Conservation (phyloP, 78 protist genomes). For the Dictyostelium brefeldianum region DNA sequence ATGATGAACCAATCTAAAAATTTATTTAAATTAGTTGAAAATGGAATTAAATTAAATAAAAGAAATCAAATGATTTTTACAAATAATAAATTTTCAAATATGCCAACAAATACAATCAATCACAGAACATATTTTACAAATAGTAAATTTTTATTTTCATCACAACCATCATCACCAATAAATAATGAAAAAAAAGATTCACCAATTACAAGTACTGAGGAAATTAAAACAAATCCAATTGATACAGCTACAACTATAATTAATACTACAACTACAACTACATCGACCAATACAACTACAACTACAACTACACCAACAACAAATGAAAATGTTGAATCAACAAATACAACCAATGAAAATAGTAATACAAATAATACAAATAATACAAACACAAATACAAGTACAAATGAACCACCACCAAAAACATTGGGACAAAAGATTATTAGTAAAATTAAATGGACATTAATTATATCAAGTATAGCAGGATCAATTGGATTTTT, state of each 20-base stretch:
- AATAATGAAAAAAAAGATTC: background rate
- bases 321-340: background rate
- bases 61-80: no score
- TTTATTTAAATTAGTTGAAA: no score
- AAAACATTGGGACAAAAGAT: slow-evolving; percentile 57
- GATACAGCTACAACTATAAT: no score
- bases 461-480: background rate
- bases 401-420: slow-evolving; percentile 25
- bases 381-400: background rate
- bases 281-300: background rate
- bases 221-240: no score
- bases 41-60: no score
- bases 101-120: background rate
- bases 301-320: background rate
- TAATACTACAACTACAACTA: background rate
- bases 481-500: slow-evolving; percentile 41
- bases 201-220: background rate
- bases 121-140: background rate
- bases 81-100: no score
- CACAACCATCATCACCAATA: background rate
- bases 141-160: background rate
- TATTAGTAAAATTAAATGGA: slow-evolving; percentile 61
- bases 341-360: background rate
- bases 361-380: background rate
- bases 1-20: no score